These are phyloP conservation scores for Pseudocercospora fuligena DNA, from an alignment of 2,329 filamentous ascomycete species.

Conservation along the genomic window DNA sequence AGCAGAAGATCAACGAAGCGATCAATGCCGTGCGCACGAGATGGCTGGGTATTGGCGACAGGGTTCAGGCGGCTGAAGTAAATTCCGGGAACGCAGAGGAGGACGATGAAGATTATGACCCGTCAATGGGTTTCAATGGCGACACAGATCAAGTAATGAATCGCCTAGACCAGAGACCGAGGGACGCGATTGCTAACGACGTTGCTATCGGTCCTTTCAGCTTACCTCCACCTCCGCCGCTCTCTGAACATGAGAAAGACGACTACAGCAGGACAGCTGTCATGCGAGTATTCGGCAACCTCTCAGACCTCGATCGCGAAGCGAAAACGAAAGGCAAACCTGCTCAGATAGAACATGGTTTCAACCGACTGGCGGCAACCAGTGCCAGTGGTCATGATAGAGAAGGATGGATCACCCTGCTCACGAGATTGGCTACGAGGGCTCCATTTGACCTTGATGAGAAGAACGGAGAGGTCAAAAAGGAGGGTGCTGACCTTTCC, in stretches of 20 bases:
- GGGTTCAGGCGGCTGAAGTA: conserved; percentile 33
- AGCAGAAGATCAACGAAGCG: conserved; percentile 70
- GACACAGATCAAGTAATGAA: conserved; percentile 78
- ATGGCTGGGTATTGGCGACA: conserved; percentile 45
- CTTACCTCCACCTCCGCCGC: conserved; percentile 74
- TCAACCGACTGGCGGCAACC: conserved; percentile 77
- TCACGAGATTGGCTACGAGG: conserved; percentile 83
- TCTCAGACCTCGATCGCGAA: conserved; percentile 73
- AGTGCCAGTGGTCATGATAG: conserved; percentile 72
- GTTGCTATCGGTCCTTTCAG: conserved; percentile 75
- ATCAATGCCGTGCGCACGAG: conserved; percentile 62
- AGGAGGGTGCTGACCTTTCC: conserved; percentile 41
- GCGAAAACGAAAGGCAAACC: conserved; percentile 58
- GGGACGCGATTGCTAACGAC: conserved; percentile 45
- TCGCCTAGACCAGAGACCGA: conserved; percentile 72
- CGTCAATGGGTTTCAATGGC: conserved; percentile 78
- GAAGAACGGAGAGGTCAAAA: conserved; percentile 16
- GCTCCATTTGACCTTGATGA: conserved; percentile 69
- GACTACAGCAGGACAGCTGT: conserved; percentile 76
- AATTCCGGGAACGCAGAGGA: conserved; percentile 48
- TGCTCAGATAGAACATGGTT: conserved; percentile 62
- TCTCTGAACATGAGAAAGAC: conserved; percentile 73
- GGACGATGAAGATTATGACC: conserved; percentile 93
- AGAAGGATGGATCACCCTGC: conserved; percentile 88
- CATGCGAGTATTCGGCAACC: conserved; percentile 76